phyloP scores from a whole-genome alignment of 257 asterid species.

The Asclepias syriaca region DNA sequence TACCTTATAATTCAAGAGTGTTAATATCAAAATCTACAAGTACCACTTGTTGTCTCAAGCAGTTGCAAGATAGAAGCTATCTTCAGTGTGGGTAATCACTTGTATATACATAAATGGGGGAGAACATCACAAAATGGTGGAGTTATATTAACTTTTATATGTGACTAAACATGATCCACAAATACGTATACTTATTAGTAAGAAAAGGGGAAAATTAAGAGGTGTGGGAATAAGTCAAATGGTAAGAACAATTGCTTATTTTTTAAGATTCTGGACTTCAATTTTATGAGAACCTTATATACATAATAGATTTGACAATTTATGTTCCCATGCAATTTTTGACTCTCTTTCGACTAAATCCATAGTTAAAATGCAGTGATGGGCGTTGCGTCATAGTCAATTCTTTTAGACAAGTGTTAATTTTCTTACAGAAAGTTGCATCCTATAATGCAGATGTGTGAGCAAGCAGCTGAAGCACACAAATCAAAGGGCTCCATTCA shows the following conservation, averaged over 20 bases:
- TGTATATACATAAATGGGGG: not conserved
- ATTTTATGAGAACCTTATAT: no score
- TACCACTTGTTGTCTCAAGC: not conserved
- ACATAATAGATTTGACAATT: not conserved
- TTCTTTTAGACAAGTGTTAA: not conserved
- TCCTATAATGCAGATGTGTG: conserved; percentile 69
- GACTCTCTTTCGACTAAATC: not conserved
- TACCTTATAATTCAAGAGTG: not conserved
- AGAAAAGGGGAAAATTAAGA: no score
- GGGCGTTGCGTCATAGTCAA: not conserved
- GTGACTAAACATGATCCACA: no score
- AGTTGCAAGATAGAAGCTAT: not conserved
- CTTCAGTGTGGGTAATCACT: not conserved
- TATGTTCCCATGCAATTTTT: no score
- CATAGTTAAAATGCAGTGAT: not conserved
- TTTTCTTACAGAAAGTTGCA: conserved; percentile 6
- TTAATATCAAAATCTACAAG: not conserved
- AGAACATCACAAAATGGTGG: not conserved
- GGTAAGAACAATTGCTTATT: not conserved
- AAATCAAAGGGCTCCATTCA: conserved; percentile 83
- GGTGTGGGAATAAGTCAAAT: not conserved
- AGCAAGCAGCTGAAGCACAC: conserved; percentile 98
- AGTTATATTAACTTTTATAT: not conserved
- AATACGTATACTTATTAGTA: no score
- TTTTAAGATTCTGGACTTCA: no score